Conservation (phyloP, 306 rosid genomes). For the Dalbergia cochinchinensis region DNA sequence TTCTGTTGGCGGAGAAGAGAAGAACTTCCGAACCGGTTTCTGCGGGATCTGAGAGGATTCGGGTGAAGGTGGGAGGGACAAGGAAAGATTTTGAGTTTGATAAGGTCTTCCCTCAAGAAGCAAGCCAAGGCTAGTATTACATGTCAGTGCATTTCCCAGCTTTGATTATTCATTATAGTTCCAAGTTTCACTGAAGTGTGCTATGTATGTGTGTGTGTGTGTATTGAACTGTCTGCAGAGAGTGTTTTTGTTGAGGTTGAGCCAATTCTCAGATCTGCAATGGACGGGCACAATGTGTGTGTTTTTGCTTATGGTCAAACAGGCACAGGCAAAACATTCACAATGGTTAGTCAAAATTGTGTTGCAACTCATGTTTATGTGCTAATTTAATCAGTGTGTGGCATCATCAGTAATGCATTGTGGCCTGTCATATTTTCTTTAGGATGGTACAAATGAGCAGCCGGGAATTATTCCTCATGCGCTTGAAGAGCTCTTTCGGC, state of each 20-base stretch:
- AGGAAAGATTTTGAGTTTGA: conserved; percentile 87
- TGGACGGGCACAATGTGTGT: conserved; percentile 92
- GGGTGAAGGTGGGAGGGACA: conserved; percentile 66
- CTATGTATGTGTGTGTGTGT: not conserved
- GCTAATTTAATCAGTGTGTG: not conserved
- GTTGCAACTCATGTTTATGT: conserved; percentile 40
- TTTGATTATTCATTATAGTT: conserved; percentile 31
- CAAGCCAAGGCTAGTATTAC: conserved; percentile 83
- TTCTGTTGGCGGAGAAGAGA: conserved; percentile 56
- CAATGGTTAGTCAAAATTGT: conserved; percentile 73
- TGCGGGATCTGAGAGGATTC: conserved; percentile 68
- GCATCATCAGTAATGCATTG: conserved; percentile 13
- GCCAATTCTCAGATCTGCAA: conserved; percentile 87
- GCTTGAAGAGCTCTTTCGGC: conserved; percentile 76
- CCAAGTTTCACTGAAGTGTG: conserved; percentile 34
- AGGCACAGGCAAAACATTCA: conserved; percentile 95
- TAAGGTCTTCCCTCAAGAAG: conserved; percentile 74
- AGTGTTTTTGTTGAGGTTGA: conserved; percentile 84
- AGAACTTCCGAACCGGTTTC: conserved; percentile 62
- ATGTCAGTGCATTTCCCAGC: conserved; percentile 25
- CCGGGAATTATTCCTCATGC: conserved; percentile 87
- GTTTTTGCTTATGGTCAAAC: conserved; percentile 96
- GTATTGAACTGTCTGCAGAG: conserved; percentile 60
- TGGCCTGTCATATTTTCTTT: conserved; percentile 42
- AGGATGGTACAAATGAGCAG: conserved; percentile 86